Percentiles rank a stretch among this genome's conserved stretches.
Conservation (phyloP, 2,329 filamentous ascomycete species). For the Botrytis byssoidea region DNA sequence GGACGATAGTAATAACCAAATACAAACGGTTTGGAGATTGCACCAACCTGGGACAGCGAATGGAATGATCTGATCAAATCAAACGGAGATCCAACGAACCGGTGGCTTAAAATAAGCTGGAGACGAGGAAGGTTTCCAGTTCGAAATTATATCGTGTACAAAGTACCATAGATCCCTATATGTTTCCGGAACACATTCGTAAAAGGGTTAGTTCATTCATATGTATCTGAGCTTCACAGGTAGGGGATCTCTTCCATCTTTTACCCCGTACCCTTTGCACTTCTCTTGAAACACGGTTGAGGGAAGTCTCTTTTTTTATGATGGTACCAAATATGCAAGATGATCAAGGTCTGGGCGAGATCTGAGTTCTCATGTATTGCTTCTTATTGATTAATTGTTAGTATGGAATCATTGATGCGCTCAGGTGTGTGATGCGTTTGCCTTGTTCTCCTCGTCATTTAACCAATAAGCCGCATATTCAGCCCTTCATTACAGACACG, state of each 20-base stretch:
- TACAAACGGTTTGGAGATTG: slow-evolving; percentile 12
- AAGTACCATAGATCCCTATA: neutral
- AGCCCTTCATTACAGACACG: neutral
- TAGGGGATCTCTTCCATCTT: neutral
- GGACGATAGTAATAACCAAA: neutral
- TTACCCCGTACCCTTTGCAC: neutral
- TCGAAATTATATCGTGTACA: neutral
- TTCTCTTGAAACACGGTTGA: slow-evolving; percentile 10
- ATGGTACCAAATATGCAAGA: slow-evolving; percentile 4
- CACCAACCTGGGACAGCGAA: neutral
- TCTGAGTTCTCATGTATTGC: neutral
- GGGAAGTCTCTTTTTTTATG: neutral
- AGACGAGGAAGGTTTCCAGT: neutral
- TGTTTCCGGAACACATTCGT: neutral
- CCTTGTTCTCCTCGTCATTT: neutral
- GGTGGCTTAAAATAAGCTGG: neutral
- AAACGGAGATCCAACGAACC: neutral
- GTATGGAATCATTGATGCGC: neutral
- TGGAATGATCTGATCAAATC: neutral
- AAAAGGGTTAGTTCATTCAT: neutral
- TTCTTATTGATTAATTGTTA: neutral
- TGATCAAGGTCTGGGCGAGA: slow-evolving; percentile 8
- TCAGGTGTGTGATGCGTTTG: slow-evolving; percentile 4
- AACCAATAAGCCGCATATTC: neutral
- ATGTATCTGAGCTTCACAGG: neutral